These are phyloP conservation scores for Kuraishia floccosa DNA, from an alignment of 805 yeast species.

Conservation along the genomic window DNA sequence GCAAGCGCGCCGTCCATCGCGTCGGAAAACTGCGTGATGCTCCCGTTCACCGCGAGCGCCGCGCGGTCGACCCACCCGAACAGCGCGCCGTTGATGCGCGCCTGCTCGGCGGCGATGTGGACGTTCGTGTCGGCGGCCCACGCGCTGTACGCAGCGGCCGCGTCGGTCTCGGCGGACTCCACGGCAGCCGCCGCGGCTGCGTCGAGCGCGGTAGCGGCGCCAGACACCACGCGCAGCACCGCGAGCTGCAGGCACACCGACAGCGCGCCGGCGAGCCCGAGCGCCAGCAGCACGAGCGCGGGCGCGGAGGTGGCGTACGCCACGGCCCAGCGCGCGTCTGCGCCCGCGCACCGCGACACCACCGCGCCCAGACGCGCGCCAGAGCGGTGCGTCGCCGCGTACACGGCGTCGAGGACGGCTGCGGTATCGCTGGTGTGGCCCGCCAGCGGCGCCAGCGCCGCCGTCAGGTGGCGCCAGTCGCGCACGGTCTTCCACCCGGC, in stretches of 20 bases:
- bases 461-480: conserved; percentile 34
- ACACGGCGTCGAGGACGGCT: conserved; percentile 11
- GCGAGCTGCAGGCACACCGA: conserved; percentile 43
- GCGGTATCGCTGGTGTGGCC: conserved; percentile 1
- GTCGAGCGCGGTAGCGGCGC: background rate
- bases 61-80: conserved; percentile 57
- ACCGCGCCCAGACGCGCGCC: conserved; percentile 8
- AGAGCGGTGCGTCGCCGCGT: conserved; percentile 13
- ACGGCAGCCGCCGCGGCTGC: conserved; percentile 15
- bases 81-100: conserved; percentile 44
- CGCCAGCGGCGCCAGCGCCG: conserved; percentile 15
- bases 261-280: conserved; percentile 48
- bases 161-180: conserved; percentile 2
- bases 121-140: conserved; percentile 53
- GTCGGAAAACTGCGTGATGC: conserved; percentile 44
- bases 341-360: conserved; percentile 6
- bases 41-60: conserved; percentile 45
- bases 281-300: conserved; percentile 33
- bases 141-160: conserved; percentile 18
- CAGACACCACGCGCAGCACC: conserved; percentile 19
- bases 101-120: conserved; percentile 37
- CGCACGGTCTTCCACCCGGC: conserved; percentile 31
- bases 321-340: conserved; percentile 26
- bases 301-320: conserved; percentile 41
- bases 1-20: conserved; percentile 49